A percentile compares a stretch with the other conserved stretches of the same genome.
phyloP scores from a whole-genome alignment of 805 yeast species.

The Helenozyma baotianmanensis region DNA sequence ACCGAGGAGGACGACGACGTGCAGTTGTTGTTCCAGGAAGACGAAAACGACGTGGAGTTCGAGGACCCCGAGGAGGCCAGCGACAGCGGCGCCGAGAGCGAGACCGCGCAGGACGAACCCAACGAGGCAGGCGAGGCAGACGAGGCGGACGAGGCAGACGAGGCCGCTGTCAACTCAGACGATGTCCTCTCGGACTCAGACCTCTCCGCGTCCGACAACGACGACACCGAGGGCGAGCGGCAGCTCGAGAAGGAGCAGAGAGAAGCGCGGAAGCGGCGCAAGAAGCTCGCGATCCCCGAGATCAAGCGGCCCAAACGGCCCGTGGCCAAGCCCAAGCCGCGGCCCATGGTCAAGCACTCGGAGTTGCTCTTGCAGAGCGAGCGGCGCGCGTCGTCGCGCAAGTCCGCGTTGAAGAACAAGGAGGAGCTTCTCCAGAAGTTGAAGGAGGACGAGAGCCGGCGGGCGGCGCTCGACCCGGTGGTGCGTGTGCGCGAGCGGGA shows the following conservation, averaged over 20 bases:
- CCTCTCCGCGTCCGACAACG: slow-evolving; percentile 45
- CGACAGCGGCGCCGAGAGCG: slow-evolving; percentile 25
- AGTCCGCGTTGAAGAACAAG: slow-evolving; percentile 72
- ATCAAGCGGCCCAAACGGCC: slow-evolving; percentile 28
- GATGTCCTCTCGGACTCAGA: slow-evolving; percentile 57
- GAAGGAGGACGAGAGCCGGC: slow-evolving; percentile 60
- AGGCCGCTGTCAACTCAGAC: slow-evolving; percentile 30
- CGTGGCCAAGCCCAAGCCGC: slow-evolving; percentile 18
- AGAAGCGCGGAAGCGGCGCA: slow-evolving; percentile 26
- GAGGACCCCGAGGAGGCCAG: slow-evolving; percentile 16
- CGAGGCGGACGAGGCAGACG: slow-evolving; percentile 12
- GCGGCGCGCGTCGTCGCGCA: slow-evolving; percentile 73
- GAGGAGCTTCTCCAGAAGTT: slow-evolving; percentile 71
- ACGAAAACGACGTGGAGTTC: slow-evolving; percentile 28
- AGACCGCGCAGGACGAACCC: slow-evolving; percentile 29
- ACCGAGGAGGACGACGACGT: slow-evolving; percentile 75
- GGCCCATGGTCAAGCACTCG: slow-evolving; percentile 35
- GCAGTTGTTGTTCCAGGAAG: slow-evolving; percentile 61
- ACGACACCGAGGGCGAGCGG: slow-evolving; percentile 67
- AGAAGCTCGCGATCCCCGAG: slow-evolving; percentile 22
- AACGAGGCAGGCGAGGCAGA: slow-evolving; percentile 19
- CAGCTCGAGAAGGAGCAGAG: slow-evolving; percentile 49
- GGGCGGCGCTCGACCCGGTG: slow-evolving; percentile 43
- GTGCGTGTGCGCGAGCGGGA: slow-evolving; percentile 39
- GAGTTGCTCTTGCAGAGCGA: slow-evolving; percentile 47